Conservation (phyloP, 306 rosid genomes). For the Fagus sylvatica region DNA sequence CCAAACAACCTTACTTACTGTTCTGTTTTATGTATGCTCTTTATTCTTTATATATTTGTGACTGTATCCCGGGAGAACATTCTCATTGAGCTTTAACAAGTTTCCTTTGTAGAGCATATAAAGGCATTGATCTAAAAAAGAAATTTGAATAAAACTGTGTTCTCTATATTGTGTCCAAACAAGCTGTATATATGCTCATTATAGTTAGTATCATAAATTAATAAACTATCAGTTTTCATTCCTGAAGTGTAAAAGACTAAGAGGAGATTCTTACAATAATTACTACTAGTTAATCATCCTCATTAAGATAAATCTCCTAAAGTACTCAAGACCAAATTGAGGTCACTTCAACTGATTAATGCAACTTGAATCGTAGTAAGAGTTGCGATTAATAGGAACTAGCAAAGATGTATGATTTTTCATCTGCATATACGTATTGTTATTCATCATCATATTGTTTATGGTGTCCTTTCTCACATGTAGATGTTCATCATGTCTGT, state of each 20-base stretch:
- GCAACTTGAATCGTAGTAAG: background rate
- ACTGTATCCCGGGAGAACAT: background rate
- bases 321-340: background rate
- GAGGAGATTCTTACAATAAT: background rate
- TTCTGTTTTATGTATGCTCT: background rate
- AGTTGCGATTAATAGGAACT: background rate
- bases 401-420: background rate
- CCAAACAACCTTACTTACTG: background rate
- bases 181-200: background rate
- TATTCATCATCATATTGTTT: constrained; percentile 7
- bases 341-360: background rate
- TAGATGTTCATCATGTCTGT: constrained; percentile 11
- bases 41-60: background rate
- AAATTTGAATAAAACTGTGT: background rate
- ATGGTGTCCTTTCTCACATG: background rate
- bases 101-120: background rate
- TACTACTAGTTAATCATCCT: background rate
- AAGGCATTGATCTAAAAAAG: background rate
- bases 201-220: background rate
- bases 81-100: background rate
- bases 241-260: too few relatives aligned
- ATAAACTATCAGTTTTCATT: too few relatives aligned
- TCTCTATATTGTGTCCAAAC: background rate
- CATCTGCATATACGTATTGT: background rate
- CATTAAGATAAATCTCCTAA: background rate